Conservation (phyloP, 257 asterid genomes). For the Plectranthus barbatus region DNA sequence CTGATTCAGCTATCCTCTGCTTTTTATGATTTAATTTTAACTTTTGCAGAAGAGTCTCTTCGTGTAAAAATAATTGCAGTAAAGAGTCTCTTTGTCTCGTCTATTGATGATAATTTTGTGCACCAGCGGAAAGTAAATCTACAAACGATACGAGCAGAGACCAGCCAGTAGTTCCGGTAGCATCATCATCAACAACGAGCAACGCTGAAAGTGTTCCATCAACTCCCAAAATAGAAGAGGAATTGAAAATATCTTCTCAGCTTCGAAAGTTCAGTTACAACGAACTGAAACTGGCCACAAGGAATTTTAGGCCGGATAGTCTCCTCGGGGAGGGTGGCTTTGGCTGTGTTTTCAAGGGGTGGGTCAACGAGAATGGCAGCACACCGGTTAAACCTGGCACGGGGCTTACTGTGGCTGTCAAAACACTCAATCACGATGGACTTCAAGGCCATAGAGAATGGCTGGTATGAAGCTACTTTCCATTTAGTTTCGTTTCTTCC, state of each 20-base stretch:
- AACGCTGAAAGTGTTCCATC: constrained; percentile 51
- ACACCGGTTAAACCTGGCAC: constrained; percentile 66
- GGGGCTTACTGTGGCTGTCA: constrained; percentile 79
- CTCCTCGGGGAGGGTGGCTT: constrained; percentile 90
- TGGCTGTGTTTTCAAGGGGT: constrained; percentile 87
- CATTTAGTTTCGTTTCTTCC: background rate
- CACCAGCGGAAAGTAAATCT: constrained; percentile 63
- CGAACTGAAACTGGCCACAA: constrained; percentile 65
- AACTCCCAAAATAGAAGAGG: constrained; percentile 51
- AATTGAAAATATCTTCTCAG: constrained; percentile 70
- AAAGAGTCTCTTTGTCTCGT: too few relatives aligned
- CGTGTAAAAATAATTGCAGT: too few relatives aligned
- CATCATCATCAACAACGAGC: constrained; percentile 65
- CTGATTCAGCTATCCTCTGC: too few relatives aligned
- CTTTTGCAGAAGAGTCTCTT: too few relatives aligned
- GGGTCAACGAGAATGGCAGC: constrained; percentile 62
- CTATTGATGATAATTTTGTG: background rate
- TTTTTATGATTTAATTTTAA: too few relatives aligned
- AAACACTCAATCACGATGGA: constrained; percentile 74
- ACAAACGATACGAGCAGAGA: constrained; percentile 43
- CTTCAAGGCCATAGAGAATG: constrained; percentile 96
- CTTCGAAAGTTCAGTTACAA: constrained; percentile 59
- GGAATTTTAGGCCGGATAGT: constrained; percentile 62
- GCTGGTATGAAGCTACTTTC: constrained; percentile 41
- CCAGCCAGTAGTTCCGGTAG: constrained; percentile 48